Evolutionary conservation across 108 stramenopile genomes (phyloP), one percentile per base, ranked within the genome.

Genomic region (Asterionellopsis glacialis): DNA sequence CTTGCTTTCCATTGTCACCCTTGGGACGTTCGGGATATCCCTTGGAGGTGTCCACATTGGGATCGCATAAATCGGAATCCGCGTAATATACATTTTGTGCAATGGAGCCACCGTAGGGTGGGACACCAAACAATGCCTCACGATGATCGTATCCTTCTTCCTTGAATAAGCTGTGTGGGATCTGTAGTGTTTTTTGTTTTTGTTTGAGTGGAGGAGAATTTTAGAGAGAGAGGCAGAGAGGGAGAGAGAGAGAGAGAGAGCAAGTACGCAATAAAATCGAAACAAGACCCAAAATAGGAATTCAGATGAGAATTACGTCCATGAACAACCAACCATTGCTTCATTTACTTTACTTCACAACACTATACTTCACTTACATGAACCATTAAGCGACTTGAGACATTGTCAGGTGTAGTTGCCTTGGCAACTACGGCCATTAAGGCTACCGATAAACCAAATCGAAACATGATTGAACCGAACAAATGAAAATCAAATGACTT

Each of bases 121-220:
- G 94, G n/a, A 75, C 66, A 5, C 96, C 96, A 68, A 97, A 97
- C 39, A 96, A 72, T 41, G 94, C 94, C 54, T 94, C 95, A 38
- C 88, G 79, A 65, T 97, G 96, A 41, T 83, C 81, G 67, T 95
- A 96, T 58, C 94, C 95, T 26, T 79, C 82, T 1, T 63, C 64
- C 49, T 67, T 70, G 55, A 73, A 68, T 5, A 87, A 74, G 18
- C 66, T 58, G 59, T 73, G 72, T 10, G 84, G 84, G 24, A 87
- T 72, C 80, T 76, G 21, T 40, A 3, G 47, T 61, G 41, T n/a
- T 2, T 4, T 26, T n/a, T n/a, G n/a, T n/a, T 43, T 43, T 43
- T 12, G 11, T 43, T 43, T 14, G n/a, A n/a, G 13, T 12, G 47
- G 2, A 48, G 9, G 22, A 10, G 22, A 26, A 54, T 2, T 54